Evolutionary conservation across 352 stramenopile species (phyloP), one percentile per base, ranked within the genome.

Genomic region (Globisporangium irregulare): DNA sequence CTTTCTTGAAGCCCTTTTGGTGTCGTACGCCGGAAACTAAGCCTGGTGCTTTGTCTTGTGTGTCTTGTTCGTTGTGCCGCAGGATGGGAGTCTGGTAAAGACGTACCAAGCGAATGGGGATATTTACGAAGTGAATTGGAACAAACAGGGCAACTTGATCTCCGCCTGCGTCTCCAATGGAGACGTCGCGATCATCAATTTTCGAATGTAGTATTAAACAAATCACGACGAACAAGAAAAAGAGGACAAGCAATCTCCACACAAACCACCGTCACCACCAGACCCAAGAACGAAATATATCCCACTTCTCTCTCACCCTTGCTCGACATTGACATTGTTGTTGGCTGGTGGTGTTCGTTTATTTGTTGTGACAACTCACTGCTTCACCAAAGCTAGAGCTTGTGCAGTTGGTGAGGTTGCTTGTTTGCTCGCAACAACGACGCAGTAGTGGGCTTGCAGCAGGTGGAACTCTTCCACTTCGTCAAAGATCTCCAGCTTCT

Each of bases 121-220:
- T 85, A 99, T 99, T 81, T 99, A 99, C 86, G 97, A 99, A 82
- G 96, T 99, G 70, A 97, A 97, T 75, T 99, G 97, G 97, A 99
- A 98, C 82, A 84, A 87, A 70, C 73, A 92, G 69, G 89, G 91
- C 62, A 84, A 86, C 73, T 78, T 93, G 73, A 89, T 97, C 76
- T 87, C 89, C 55, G 89, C 89, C 53, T 95, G 89, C 73, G 87
- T 92, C 58, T 95, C 89, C 54, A 94, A 85, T 63, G 87, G 87
- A 71, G 86, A 95, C 75, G 82, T 96, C 67, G 83, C 86, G 75
- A 86, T 96, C 70, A 93, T 96, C 77, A 90, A 90, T 80, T 95
- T 95, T 87, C 85, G 86, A 88, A 82, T 94, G 82, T 96, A 96
- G 86, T 91, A 91, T 89, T 91, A 89, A 62, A 83, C 74, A 70